Evolutionary conservation across 306 rosid species (phyloP), one percentile per base, ranked within the genome.

Genomic region (Gastrolobium villosum): DNA sequence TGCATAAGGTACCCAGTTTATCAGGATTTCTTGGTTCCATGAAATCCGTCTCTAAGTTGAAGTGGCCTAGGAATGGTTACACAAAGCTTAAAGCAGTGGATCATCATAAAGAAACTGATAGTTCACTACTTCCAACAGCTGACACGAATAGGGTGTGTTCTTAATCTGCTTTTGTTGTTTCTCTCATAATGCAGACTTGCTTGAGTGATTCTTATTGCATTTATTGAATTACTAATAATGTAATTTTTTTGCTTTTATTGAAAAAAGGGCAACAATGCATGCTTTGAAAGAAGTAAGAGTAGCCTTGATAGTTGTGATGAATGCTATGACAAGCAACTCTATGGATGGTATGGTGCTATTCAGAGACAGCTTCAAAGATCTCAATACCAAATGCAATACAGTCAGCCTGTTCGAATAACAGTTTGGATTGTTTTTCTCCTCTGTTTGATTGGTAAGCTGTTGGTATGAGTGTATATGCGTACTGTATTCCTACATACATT

Each of bases 271-370:
- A 84, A 72, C 49, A 79, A 65, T 70, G 85, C 43, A 36, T 83
- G 79, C 90, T 87, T 73, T 14, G 99, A 89, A 80, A 92, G 83
- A 87, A 88, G 73, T 78, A 94, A 94, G 87, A 92, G 95, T 79
- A 82, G 76, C 83, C 81, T 89, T 48, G 88, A 92, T 71, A 77
- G 89, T 78, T 88, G 78, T 31, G 90, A 90, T 70, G 89, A 90
- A 68, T 87, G 76, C 72, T 92, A 89, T 56, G 88, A 89, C 78
- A 92, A 92, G 82, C 94, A 90, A 69, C 87, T 89, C 49, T 63
- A 92, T 86, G 98, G 99, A 68, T 95, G 99, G 97, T 80, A 86
- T 50, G 98, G 99, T 61, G 93, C 99, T 68, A 74, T 95, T 54
- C 94, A 85, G 73, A 90, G 99, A 70, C 94, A 82, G 77, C 89